phyloP scores from a whole-genome alignment of 768 basidiomycete genomes.

The Amanita rubescens region DNA sequence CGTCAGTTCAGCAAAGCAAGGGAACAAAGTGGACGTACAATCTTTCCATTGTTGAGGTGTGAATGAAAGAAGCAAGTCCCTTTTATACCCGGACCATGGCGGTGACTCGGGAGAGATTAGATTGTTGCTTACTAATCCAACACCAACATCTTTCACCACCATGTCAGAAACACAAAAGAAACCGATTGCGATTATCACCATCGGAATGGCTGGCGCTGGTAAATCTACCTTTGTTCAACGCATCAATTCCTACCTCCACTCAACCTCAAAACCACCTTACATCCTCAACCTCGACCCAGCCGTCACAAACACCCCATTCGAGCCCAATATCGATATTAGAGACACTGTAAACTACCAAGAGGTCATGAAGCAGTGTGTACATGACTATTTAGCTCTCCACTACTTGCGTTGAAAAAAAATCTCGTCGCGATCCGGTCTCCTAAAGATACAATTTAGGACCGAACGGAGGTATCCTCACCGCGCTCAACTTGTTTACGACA shows the following conservation, averaged over 20 bases:
- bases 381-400: constrained; percentile 16
- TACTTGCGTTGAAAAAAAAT: constrained; percentile 4
- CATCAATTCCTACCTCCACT: constrained; percentile 87
- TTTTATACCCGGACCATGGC: not conserved
- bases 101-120: not conserved
- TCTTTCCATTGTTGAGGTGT: not conserved
- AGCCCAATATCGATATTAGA: constrained; percentile 95
- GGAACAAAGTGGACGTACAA: too few species aligned
- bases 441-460: constrained; percentile 94
- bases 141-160: not conserved
- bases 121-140: not conserved
- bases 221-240: constrained; percentile 97
- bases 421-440: not conserved
- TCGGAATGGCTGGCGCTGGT: constrained; percentile 95
- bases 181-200: constrained; percentile 80
- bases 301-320: constrained; percentile 84
- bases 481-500: constrained; percentile 95
- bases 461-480: constrained; percentile 95
- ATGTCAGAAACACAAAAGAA: constrained; percentile 34
- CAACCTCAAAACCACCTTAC: constrained; percentile 70
- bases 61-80: not conserved
- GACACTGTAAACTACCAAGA: constrained; percentile 97
- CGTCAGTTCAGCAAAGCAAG: too few species aligned
- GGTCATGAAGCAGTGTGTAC: constrained; percentile 97
- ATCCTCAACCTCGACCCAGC: constrained; percentile 98